These are phyloP conservation scores for Serendipita indica DNA, from an alignment of 768 basidiomycete genomes.

Conservation along the genomic window DNA sequence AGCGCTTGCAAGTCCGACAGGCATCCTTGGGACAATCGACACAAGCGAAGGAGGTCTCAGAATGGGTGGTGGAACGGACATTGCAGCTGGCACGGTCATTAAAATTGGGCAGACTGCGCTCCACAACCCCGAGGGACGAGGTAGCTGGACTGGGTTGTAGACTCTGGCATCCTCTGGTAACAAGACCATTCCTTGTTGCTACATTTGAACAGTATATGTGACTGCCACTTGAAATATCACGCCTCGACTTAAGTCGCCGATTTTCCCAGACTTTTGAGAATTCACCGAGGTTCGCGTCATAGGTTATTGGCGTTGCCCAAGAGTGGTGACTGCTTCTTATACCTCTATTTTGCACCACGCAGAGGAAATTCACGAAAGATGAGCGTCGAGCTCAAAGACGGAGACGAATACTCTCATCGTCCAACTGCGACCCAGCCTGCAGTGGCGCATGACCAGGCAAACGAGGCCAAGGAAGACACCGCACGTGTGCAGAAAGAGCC, in stretches of 20 bases:
- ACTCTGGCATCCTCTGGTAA: neutral
- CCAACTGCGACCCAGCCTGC: too few species aligned
- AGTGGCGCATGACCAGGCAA: too few species aligned
- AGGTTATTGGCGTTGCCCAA: neutral
- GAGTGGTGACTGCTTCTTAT: neutral
- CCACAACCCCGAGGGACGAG: constrained; percentile 81
- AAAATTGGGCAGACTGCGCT: constrained; percentile 92
- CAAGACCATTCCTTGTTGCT: too few species aligned
- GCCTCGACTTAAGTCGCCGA: neutral
- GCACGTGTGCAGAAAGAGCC: too few species aligned
- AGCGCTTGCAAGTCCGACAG: constrained; percentile 16
- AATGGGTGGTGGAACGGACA: neutral
- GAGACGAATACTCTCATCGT: too few species aligned
- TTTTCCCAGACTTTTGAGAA: too few species aligned
- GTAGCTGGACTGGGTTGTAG: constrained; percentile 85
- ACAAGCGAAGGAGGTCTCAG: constrained; percentile 23
- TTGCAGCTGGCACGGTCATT: constrained; percentile 22
- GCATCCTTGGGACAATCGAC: constrained; percentile 7
- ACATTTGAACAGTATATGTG: too few species aligned
- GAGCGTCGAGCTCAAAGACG: too few species aligned
- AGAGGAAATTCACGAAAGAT: too few species aligned
- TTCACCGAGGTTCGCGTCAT: neutral
- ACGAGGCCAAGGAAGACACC: too few species aligned
- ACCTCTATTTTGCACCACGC: too few species aligned
- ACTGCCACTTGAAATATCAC: neutral